Percentiles rank a stretch among this genome's conserved stretches.
phyloP scores from a whole-genome alignment of 1,284 basidiomycete genomes.

The Irpex rosettiformis region DNA sequence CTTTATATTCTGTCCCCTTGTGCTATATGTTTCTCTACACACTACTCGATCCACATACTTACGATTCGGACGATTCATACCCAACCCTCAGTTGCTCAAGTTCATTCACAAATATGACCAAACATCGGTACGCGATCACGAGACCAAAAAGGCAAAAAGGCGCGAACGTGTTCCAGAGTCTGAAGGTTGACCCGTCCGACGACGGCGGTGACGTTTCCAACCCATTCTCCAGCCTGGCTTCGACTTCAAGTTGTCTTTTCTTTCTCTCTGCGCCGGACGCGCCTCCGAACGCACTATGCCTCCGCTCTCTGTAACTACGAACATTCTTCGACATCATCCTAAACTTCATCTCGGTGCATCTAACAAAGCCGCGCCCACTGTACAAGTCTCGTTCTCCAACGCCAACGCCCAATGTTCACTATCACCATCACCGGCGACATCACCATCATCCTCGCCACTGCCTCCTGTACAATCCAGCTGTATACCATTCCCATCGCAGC shows the following conservation, averaged over 20 bases:
- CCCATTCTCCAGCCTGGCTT: background rate
- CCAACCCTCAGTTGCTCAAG: background rate
- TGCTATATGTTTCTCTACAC: too few species aligned
- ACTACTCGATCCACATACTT: too few species aligned
- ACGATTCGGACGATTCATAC: background rate
- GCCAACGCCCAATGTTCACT: conserved; percentile 22
- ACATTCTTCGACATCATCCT: conserved; percentile 7
- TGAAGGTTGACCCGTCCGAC: background rate
- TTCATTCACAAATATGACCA: background rate
- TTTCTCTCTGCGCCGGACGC: conserved; percentile 7
- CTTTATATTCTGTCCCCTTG: too few species aligned
- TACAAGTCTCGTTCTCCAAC: conserved; percentile 24
- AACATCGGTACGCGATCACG: background rate
- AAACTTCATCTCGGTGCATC: conserved; percentile 13
- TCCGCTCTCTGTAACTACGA: conserved; percentile 5
- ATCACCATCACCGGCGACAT: background rate
- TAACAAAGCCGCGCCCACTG: conserved; percentile 27
- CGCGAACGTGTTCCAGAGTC: background rate
- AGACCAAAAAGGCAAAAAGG: background rate
- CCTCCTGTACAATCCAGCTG: conserved; percentile 11
- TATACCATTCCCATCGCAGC: conserved; percentile 28
- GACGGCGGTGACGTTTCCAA: background rate
- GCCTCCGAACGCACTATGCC: conserved; percentile 1
- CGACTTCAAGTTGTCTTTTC: background rate
- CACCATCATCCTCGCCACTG: background rate